Evolutionary conservation across 768 basidiomycete species (phyloP).

Genomic region (Galerina marginata): DNA sequence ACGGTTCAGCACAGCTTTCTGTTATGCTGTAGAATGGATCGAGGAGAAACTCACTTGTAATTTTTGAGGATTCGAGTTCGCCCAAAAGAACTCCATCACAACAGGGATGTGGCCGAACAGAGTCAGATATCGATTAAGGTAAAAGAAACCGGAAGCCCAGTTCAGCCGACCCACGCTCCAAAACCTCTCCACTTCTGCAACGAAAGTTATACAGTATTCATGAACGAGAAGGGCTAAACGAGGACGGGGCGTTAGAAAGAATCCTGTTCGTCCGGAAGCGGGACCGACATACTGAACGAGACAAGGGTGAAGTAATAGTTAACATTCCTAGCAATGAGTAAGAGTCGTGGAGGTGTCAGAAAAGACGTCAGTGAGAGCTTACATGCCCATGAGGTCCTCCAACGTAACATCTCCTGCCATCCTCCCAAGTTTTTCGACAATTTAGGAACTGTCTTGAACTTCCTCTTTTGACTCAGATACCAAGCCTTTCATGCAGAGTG

Average conservation of each 20-base stretch:
- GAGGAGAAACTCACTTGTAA: constrained; percentile 25
- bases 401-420: constrained; percentile 18
- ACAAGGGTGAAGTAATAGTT: constrained; percentile 29
- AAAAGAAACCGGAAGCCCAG: constrained; percentile 43
- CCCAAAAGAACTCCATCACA: constrained; percentile 39
- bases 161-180: constrained; percentile 48
- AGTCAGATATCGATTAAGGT: constrained; percentile 46
- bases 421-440: background rate
- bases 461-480: no score
- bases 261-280: background rate
- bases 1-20: background rate
- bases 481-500: no score
- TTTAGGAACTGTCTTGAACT: no score
- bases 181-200: constrained; percentile 45
- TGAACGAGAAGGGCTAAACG: constrained; percentile 44
- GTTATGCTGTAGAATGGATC: background rate
- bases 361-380: background rate
- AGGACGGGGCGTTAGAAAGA: background rate
- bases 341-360: background rate
- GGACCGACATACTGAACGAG: constrained; percentile 29
- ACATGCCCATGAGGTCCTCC: constrained; percentile 11
- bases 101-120: constrained; percentile 44
- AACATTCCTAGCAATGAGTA: constrained; percentile 16
- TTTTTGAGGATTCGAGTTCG: constrained; percentile 30
- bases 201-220: constrained; percentile 52